Evolutionary conservation across 1,139 yeast genomes (phyloP).

Genomic region (Lodderomyces pseudojiufengensis): DNA sequence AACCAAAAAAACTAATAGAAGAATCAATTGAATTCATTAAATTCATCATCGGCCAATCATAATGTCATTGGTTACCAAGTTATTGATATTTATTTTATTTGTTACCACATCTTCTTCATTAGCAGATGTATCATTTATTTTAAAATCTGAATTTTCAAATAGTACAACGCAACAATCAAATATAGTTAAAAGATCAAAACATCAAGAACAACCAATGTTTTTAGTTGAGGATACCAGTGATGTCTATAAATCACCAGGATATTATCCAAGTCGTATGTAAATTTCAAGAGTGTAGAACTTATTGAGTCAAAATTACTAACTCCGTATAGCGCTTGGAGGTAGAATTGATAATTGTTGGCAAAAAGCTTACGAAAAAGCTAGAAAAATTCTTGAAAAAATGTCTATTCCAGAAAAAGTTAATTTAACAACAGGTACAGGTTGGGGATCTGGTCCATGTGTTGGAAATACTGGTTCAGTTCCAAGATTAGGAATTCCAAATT

Average conservation of each 20-base stretch:
- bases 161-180: background rate
- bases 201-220: constrained; percentile 33
- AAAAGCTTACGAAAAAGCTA: constrained; percentile 53
- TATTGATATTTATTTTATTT: background rate
- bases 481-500: constrained; percentile 51
- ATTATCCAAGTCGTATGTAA: constrained; percentile 38
- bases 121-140: constrained; percentile 1
- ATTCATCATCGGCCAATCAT: background rate
- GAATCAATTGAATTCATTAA: too few relatives aligned
- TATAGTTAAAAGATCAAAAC: constrained; percentile 29
- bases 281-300: too few relatives aligned
- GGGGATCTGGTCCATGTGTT: constrained; percentile 62
- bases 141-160: constrained; percentile 3
- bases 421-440: constrained; percentile 63
- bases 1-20: too few relatives aligned
- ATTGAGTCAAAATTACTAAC: too few relatives aligned
- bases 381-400: constrained; percentile 50
- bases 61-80: background rate
- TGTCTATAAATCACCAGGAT: constrained; percentile 26
- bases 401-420: constrained; percentile 58
- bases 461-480: constrained; percentile 64
- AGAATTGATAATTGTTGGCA: constrained; percentile 49
- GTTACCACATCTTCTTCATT: background rate
- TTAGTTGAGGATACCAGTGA: constrained; percentile 26
- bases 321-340: constrained; percentile 44